A percentile compares a stretch with the other conserved stretches of the same genome.
Evolutionary conservation across 2,329 filamentous ascomycete genomes (phyloP).

Genomic region (Fusarium lateritium): DNA sequence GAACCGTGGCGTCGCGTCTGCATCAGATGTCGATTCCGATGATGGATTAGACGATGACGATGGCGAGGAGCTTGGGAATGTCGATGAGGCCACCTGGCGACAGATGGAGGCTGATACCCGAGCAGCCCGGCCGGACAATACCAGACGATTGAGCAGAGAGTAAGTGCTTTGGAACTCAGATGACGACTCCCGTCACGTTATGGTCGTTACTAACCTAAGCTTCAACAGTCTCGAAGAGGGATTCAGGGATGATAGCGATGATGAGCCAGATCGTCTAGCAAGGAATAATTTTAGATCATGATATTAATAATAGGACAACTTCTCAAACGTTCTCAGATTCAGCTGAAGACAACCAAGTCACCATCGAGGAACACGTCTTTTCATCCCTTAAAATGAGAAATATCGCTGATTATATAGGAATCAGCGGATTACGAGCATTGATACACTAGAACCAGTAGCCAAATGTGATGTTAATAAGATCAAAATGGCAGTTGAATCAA

Average conservation of each 20-base stretch:
- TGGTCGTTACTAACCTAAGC: slow-evolving; percentile 30
- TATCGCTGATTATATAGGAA: too few species aligned
- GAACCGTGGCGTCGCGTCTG: slow-evolving; percentile 59
- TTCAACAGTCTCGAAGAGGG: slow-evolving; percentile 70
- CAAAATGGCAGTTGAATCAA: background rate
- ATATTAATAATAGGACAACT: background rate
- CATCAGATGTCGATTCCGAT: slow-evolving; percentile 59
- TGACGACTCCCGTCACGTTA: background rate
- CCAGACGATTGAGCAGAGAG: slow-evolving; percentile 81
- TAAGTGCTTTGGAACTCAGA: slow-evolving; percentile 54
- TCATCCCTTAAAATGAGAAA: background rate
- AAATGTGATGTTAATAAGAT: background rate
- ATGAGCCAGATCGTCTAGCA: slow-evolving; percentile 52
- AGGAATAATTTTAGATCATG: slow-evolving; percentile 45
- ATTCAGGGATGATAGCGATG: slow-evolving; percentile 63
- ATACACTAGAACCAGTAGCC: background rate
- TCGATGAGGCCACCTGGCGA: slow-evolving; percentile 65
- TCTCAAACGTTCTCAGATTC: background rate
- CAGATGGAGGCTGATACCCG: slow-evolving; percentile 56
- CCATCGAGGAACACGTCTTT: background rate
- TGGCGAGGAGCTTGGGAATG: slow-evolving; percentile 77
- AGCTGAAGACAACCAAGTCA: background rate
- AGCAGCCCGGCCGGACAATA: slow-evolving; percentile 61
- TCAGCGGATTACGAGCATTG: background rate
- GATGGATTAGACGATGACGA: slow-evolving; percentile 69